These are phyloP conservation scores for Rhodotorula babjevae DNA, from an alignment of 768 basidiomycete genomes.

Conservation along the genomic window DNA sequence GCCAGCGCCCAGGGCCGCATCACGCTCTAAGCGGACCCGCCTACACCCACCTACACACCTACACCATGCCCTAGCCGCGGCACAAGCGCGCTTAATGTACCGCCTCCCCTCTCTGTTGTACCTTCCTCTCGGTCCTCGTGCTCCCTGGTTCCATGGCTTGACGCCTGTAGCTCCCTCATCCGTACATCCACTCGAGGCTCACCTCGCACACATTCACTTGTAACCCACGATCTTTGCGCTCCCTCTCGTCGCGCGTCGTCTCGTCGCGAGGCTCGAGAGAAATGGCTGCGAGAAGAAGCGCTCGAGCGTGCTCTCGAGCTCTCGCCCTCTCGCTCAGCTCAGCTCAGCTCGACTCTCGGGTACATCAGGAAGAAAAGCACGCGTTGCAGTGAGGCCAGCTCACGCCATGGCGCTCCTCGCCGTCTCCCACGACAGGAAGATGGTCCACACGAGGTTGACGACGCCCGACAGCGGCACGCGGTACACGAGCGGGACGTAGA, in stretches of 20 bases:
- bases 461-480: constrained; percentile 1
- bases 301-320: no score
- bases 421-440: constrained; percentile 1
- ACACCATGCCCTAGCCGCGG: neutral
- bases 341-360: no score
- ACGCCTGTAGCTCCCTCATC: neutral
- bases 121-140: neutral
- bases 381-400: neutral
- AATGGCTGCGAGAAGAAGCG: no score
- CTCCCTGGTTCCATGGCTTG: neutral
- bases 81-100: neutral
- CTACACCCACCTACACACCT: neutral
- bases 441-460: constrained; percentile 2
- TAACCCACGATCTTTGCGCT: neutral
- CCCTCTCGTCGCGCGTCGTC: no score
- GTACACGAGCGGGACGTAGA: constrained; percentile 8
- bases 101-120: no score
- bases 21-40: neutral
- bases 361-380: no score
- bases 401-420: neutral
- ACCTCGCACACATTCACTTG: neutral
- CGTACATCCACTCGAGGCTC: neutral
- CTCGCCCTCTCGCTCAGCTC: no score
- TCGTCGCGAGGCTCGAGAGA: no score
- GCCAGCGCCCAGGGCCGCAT: neutral